Conservation (phyloP, 371 early-diverging fungal species). For the Mucor piriformis region DNA sequence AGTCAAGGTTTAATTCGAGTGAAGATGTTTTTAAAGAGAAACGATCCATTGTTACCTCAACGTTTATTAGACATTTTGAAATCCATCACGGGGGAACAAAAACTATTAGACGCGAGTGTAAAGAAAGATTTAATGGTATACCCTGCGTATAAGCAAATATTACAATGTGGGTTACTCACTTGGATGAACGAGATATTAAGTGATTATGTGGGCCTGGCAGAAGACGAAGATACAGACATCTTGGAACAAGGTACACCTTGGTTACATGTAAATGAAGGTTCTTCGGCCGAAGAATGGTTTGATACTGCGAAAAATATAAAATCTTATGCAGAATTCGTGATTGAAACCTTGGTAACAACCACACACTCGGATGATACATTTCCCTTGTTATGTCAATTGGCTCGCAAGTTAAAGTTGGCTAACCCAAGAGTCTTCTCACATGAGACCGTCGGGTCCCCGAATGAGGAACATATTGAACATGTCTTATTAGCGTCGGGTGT, state of each 20-base stretch:
- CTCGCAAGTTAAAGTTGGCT: constrained; percentile 30
- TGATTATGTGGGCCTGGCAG: constrained; percentile 34
- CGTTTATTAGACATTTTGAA: constrained; percentile 18
- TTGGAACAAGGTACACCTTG: constrained; percentile 17
- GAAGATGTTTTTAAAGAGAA: constrained; percentile 27
- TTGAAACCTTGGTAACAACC: constrained; percentile 1
- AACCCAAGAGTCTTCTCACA: constrained; percentile 35
- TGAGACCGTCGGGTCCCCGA: constrained; percentile 90
- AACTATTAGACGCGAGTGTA: constrained; percentile 5
- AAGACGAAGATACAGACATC: constrained; percentile 26
- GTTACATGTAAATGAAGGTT: constrained; percentile 2
- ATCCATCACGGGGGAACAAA: neutral
- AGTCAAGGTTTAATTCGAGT: constrained; percentile 26
- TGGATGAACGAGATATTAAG: constrained; percentile 46
- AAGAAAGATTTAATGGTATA: constrained; percentile 7
- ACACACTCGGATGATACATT: neutral
- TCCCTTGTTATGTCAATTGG: constrained; percentile 9
- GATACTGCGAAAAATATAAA: constrained; percentile 24
- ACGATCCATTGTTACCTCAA: constrained; percentile 27
- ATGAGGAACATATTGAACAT: constrained; percentile 91
- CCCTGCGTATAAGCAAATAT: constrained; percentile 2
- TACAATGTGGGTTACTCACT: constrained; percentile 17
- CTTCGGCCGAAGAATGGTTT: constrained; percentile 30
- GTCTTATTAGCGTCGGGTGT: constrained; percentile 56
- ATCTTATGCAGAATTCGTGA: constrained; percentile 16